Conservation (phyloP, 1,284 basidiomycete species). For the Trichosporon coremiiforme region DNA sequence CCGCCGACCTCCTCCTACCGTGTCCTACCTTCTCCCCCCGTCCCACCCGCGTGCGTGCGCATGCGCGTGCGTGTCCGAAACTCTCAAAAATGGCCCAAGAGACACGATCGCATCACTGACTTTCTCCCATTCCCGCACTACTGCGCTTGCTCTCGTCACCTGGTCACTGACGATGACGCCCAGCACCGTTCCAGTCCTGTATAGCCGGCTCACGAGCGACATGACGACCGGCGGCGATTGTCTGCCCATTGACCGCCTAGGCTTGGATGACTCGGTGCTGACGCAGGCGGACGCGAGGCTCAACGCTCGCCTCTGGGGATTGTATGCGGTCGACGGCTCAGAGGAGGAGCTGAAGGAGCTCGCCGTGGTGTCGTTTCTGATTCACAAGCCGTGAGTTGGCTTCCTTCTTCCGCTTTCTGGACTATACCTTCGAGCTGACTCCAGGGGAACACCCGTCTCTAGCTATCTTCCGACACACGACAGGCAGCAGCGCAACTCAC, state of each 20-base stretch:
- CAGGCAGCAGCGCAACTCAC: conserved; percentile 10
- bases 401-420: too few relatives aligned
- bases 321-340: neutral
- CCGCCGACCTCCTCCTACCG: neutral
- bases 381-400: neutral
- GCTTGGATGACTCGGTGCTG: neutral
- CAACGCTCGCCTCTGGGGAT: neutral
- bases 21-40: neutral
- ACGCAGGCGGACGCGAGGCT: conserved; percentile 1
- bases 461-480: neutral
- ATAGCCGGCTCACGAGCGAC: neutral
- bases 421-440: too few relatives aligned
- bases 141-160: neutral
- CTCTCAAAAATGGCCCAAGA: neutral
- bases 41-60: neutral
- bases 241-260: neutral
- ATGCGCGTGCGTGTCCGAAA: neutral
- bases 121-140: neutral
- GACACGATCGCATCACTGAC: neutral
- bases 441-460: neutral
- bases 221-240: neutral
- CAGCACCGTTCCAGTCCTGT: neutral
- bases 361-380: neutral
- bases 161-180: neutral
- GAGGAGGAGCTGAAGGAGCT: conserved; percentile 9